Evolutionary conservation across 2,329 filamentous ascomycete genomes (phyloP).

Genomic region (Eutypa lata): DNA sequence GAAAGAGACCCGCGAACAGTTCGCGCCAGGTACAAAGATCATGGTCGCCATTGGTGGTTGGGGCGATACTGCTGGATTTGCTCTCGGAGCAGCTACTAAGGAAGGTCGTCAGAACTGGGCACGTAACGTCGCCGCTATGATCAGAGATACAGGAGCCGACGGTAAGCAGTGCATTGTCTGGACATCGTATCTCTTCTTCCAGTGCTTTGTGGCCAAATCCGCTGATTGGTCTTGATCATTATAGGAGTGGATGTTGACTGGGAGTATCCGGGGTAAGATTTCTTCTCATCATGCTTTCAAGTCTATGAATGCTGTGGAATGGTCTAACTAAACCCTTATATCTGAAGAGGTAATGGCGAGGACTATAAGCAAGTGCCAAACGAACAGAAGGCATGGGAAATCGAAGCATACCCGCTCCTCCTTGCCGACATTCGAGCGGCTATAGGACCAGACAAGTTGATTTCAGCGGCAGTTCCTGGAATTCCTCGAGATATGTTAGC

Average conservation of each 20-base stretch:
- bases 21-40: slow-evolving; percentile 54
- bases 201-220: neutral
- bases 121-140: neutral
- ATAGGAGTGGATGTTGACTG: slow-evolving; percentile 54
- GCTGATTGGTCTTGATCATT: neutral
- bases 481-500: slow-evolving; percentile 64
- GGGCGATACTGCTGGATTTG: slow-evolving; percentile 66
- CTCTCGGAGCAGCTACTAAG: slow-evolving; percentile 30
- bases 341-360: slow-evolving; percentile 62
- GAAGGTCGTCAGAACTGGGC: neutral
- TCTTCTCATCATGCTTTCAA: too few species aligned
- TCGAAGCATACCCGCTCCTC: slow-evolving; percentile 60
- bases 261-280: slow-evolving; percentile 48
- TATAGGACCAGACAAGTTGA: slow-evolving; percentile 53
- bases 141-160: neutral
- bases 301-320: too few species aligned
- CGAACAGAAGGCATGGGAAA: slow-evolving; percentile 56
- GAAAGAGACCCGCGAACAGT: slow-evolving; percentile 43
- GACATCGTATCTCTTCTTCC: too few species aligned
- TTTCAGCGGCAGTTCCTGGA: slow-evolving; percentile 68
- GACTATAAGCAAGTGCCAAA: slow-evolving; percentile 68
- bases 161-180: neutral
- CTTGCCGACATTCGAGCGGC: slow-evolving; percentile 55
- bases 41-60: slow-evolving; percentile 73
- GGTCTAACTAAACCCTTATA: too few species aligned